Evolutionary conservation across 2,329 filamentous ascomycete species (phyloP).

Genomic region (Aspergillus oerlinghausenensis): DNA sequence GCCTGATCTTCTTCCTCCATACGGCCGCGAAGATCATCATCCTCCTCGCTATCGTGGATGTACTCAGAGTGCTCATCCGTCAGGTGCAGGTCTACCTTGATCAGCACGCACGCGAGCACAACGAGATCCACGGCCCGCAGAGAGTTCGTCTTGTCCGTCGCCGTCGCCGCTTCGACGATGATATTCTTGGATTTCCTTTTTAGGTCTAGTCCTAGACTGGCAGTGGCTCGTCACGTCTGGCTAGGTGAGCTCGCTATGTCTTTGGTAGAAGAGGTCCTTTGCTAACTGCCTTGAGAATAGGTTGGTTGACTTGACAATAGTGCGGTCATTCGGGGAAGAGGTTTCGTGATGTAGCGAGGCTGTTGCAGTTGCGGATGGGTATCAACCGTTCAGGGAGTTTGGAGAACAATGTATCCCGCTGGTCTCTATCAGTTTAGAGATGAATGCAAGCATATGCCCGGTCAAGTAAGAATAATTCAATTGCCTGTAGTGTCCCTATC

Average conservation of each 20-base stretch:
- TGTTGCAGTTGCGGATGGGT: not conserved
- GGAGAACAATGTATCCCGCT: not conserved
- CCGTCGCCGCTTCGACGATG: not conserved
- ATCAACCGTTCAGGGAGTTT: not conserved
- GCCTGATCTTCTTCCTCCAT: not conserved
- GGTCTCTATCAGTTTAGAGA: not conserved
- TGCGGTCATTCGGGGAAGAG: not conserved
- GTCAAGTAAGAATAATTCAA: not conserved
- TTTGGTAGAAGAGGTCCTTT: not conserved
- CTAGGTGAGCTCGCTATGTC: not conserved
- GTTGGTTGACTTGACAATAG: not conserved
- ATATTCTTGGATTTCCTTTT: not conserved
- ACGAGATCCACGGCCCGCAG: not conserved
- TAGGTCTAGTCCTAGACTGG: not conserved
- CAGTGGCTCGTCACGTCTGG: not conserved
- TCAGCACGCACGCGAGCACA: not conserved
- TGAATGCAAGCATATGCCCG: not conserved
- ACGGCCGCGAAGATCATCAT: not conserved
- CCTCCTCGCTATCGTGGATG: not conserved
- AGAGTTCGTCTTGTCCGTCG: not conserved
- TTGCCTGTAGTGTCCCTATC: not conserved
- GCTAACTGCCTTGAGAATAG: not conserved
- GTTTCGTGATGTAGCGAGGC: not conserved
- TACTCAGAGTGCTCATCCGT: not conserved
- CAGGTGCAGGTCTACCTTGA: not conserved